Evolutionary conservation across 345 rosid genomes (phyloP).

Genomic region (Brassica rapa): DNA sequence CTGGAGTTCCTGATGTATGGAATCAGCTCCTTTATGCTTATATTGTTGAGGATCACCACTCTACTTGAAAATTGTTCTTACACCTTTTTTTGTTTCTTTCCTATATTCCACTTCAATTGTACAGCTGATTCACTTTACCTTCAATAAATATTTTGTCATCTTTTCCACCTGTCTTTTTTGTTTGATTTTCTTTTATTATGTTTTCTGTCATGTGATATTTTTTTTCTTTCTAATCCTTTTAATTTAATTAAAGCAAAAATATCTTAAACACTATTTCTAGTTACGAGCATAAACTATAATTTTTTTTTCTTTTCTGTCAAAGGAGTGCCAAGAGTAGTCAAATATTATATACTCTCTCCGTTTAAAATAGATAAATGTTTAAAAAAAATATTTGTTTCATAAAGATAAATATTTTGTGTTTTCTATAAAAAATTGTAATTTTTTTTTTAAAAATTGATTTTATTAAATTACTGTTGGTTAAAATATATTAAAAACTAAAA

Average conservation of each 20-base stretch:
- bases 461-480: too few relatives aligned
- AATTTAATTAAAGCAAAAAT: neutral
- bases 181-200: neutral
- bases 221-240: neutral
- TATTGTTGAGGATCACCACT: slow-evolving; percentile 36
- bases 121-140: slow-evolving; percentile 27
- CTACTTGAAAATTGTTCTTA: slow-evolving; percentile 17
- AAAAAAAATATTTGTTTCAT: too few relatives aligned
- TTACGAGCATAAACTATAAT: too few relatives aligned
- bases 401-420: too few relatives aligned
- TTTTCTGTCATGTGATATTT: neutral
- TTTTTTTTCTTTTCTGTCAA: too few relatives aligned
- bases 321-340: too few relatives aligned
- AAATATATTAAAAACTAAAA: too few relatives aligned
- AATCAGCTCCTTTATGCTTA: slow-evolving; percentile 75
- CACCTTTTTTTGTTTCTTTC: neutral
- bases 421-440: too few relatives aligned
- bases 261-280: too few relatives aligned
- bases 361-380: too few relatives aligned
- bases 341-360: too few relatives aligned
- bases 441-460: too few relatives aligned
- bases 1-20: slow-evolving; percentile 96
- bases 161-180: neutral
- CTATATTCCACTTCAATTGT: slow-evolving; percentile 35
- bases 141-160: neutral